Evolutionary conservation across 495 filamentous ascomycete species (phyloP), one percentile per base, ranked within the genome.

Genomic region (Bryoglossum gracile): DNA sequence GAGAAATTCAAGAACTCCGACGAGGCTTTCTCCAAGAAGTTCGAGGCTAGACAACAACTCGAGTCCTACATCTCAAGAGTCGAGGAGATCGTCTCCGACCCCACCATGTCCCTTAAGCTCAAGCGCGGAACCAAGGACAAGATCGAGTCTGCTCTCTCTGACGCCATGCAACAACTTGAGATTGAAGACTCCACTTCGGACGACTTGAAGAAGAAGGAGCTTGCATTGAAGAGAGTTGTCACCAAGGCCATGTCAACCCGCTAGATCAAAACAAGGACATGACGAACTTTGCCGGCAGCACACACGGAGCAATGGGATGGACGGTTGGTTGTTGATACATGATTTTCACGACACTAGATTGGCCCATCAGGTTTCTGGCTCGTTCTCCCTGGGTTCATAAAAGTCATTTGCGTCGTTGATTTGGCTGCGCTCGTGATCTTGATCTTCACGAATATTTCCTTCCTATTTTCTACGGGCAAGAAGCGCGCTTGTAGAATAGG

Each of bases 131-230:
- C 90, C 73, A 95, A 95, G 80, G 92, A 97, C 68, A 96, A 95
- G 85, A 96, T 99, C 54, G 92, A 99, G 78, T 83, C 86, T 58
- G 84, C 90, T 42, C 79, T 91, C 50, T 83, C 78, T 59, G 86
- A 91, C 53, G 86, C 86, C 47, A 91, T 91, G 86, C 83, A 75
- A 22, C 86, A 89, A 65, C 75, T 91, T 43, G 86, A 91, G 74
- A 73, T 91, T 61, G 86, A 91, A 64, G 86, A 99, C 58, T 87
- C 89, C 26, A 71, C 72, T 38, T 85, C 89, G 32, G 92, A 99
- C 60, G 92, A 99, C 67, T 76, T 99, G 51, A 97, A 94, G 86
- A 97, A 97, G 89, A 96, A 96, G 84, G 92, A 99, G 79, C 75
- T 99, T 46, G 92, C 89, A 47, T 78, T 99, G 42, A 99, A 99